Conservation (phyloP, 306 rosid genomes). For the Dalbergia cultrata region DNA sequence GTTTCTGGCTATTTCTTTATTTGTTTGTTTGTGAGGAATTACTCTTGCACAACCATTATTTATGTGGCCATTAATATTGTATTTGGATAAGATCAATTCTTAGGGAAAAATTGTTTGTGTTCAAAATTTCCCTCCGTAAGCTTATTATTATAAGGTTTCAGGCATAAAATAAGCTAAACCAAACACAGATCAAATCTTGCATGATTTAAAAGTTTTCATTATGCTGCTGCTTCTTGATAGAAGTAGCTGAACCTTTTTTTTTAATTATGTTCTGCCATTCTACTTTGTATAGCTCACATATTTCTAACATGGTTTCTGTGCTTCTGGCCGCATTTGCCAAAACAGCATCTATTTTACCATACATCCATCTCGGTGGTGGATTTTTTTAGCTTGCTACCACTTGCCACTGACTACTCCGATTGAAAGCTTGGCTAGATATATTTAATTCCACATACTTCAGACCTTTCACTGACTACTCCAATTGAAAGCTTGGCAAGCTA, state of each 20-base stretch:
- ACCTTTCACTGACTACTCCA: not conserved
- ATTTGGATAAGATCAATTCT: too few relatives aligned
- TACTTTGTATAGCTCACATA: not conserved
- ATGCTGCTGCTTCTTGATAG: not conserved
- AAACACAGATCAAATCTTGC: too few relatives aligned
- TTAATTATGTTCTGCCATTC: constrained; percentile 3
- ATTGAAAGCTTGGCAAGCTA: not conserved
- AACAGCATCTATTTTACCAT: not conserved
- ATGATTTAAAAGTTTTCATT: not conserved
- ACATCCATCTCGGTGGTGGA: not conserved
- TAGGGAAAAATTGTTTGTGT: too few relatives aligned
- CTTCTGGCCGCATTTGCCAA: not conserved
- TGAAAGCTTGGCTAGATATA: not conserved
- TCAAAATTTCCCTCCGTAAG: too few relatives aligned
- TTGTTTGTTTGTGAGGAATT: constrained; percentile 1
- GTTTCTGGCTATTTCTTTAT: not conserved
- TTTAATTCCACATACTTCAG: not conserved
- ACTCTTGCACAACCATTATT: not conserved
- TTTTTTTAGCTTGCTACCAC: not conserved
- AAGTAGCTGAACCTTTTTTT: not conserved
- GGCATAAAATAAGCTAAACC: too few relatives aligned
- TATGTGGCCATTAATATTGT: not conserved
- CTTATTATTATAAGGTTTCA: too few relatives aligned
- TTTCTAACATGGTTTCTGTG: not conserved
- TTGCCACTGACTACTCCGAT: not conserved